A percentile compares a stretch with the other conserved stretches of the same genome.
These are phyloP conservation scores for Mollisia scopiformis DNA, from an alignment of 2,329 filamentous ascomycete genomes.

Conservation along the genomic window DNA sequence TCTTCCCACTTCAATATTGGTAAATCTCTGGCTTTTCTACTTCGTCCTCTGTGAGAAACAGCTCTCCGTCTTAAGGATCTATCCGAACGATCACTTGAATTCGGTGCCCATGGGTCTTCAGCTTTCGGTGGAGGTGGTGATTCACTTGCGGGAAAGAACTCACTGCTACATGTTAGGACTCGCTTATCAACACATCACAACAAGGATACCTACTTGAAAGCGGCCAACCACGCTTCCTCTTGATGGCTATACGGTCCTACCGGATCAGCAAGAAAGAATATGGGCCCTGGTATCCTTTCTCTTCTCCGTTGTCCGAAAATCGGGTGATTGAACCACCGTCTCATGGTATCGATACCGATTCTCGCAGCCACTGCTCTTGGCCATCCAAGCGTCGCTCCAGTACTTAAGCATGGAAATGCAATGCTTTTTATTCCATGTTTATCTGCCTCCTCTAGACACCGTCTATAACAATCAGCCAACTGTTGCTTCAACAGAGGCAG, in stretches of 20 bases:
- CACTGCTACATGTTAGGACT: not conserved
- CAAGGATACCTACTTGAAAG: slow-evolving; percentile 12
- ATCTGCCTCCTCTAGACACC: slow-evolving; percentile 15
- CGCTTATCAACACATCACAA: not conserved
- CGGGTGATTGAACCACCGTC: slow-evolving; percentile 16
- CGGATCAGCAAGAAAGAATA: slow-evolving; percentile 12
- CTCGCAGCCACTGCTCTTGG: slow-evolving; percentile 2
- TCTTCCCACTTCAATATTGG: not conserved
- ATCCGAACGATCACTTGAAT: not conserved
- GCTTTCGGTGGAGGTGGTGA: not conserved
- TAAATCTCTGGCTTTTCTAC: not conserved
- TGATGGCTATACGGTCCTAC: slow-evolving; percentile 6
- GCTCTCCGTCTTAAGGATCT: not conserved
- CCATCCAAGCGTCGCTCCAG: slow-evolving; percentile 9
- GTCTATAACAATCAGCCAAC: slow-evolving; percentile 16
- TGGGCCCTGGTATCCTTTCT: slow-evolving; percentile 3
- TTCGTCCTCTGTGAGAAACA: not conserved
- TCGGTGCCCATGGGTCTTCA: not conserved
- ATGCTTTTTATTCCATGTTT: slow-evolving; percentile 7
- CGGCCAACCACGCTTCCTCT: slow-evolving; percentile 8
- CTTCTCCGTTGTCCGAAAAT: slow-evolving; percentile 4
- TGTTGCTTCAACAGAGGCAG: slow-evolving; percentile 14
- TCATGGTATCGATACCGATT: slow-evolving; percentile 9
- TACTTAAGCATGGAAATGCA: slow-evolving; percentile 14
- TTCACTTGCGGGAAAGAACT: slow-evolving; percentile 1